Conservation (phyloP, 768 basidiomycete species). For the Suillus decipiens region DNA sequence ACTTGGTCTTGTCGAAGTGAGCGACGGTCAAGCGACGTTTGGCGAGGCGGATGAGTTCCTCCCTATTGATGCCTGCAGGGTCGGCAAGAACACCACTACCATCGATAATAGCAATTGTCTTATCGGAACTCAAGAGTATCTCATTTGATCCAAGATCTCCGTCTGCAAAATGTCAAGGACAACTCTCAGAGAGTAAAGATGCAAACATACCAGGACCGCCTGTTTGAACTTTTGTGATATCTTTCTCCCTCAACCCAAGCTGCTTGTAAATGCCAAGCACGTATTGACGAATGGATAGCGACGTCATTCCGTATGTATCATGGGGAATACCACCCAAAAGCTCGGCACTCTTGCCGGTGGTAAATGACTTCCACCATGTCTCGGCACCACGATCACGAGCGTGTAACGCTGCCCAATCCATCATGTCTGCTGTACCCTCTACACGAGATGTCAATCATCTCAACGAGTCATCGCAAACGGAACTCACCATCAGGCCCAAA, state of each 20-base stretch:
- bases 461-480: background rate
- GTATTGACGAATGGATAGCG: constrained; percentile 91
- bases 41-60: constrained; percentile 88
- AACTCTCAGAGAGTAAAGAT: too few relatives aligned
- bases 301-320: constrained; percentile 92
- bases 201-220: constrained; percentile 88
- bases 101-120: constrained; percentile 93
- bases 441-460: constrained; percentile 11
- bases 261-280: constrained; percentile 94
- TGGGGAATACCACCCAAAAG: constrained; percentile 92
- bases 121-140: constrained; percentile 92
- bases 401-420: constrained; percentile 99
- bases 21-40: constrained; percentile 78
- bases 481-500: constrained; percentile 87
- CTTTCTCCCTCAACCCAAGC: constrained; percentile 89
- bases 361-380: constrained; percentile 99
- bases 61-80: constrained; percentile 81
- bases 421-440: constrained; percentile 98
- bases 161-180: constrained; percentile 60
- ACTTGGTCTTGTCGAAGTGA: constrained; percentile 81
- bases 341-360: constrained; percentile 91
- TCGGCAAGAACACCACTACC: constrained; percentile 96
- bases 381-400: constrained; percentile 87
- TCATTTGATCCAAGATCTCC: constrained; percentile 98
- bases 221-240: constrained; percentile 97